Conservation (phyloP, 2,329 filamentous ascomycete species). For the Drechslera avenae region DNA sequence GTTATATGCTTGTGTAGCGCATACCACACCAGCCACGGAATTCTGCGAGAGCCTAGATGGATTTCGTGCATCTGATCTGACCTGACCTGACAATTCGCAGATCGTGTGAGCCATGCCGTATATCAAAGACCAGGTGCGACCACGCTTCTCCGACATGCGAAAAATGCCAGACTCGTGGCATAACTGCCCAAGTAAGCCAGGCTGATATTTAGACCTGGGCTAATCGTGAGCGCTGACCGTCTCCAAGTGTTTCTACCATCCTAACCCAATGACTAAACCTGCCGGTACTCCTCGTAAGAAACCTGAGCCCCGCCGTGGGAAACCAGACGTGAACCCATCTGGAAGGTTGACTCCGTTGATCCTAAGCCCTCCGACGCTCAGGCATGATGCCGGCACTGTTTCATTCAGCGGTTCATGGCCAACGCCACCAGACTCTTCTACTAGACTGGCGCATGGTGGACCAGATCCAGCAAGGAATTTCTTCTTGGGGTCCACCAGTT, state of each 20-base stretch:
- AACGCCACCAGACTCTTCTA: constrained; percentile 36
- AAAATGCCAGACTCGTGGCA: constrained; percentile 42
- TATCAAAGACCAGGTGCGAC: constrained; percentile 45
- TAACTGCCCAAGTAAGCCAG: constrained; percentile 39
- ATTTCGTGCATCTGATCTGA: background rate
- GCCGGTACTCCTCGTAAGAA: constrained; percentile 44
- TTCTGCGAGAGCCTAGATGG: background rate
- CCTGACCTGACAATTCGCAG: constrained; percentile 27
- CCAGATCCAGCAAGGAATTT: constrained; percentile 37
- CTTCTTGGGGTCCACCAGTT: constrained; percentile 45
- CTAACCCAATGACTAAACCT: constrained; percentile 46
- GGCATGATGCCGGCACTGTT: constrained; percentile 28
- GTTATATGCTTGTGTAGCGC: background rate
- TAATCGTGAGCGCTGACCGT: background rate
- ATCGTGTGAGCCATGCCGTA: constrained; percentile 45
- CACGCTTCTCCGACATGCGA: constrained; percentile 43
- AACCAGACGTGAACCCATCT: constrained; percentile 22
- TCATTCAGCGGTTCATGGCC: constrained; percentile 30
- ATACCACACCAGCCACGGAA: background rate
- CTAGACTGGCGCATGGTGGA: constrained; percentile 23
- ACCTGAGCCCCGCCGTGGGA: constrained; percentile 38
- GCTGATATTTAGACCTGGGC: background rate
- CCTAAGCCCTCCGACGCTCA: constrained; percentile 37
- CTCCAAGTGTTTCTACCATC: constrained; percentile 44
- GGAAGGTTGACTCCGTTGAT: constrained; percentile 29